These are phyloP conservation scores for Fusarium foetens DNA, from an alignment of 2,329 filamentous ascomycete species.

Conservation along the genomic window DNA sequence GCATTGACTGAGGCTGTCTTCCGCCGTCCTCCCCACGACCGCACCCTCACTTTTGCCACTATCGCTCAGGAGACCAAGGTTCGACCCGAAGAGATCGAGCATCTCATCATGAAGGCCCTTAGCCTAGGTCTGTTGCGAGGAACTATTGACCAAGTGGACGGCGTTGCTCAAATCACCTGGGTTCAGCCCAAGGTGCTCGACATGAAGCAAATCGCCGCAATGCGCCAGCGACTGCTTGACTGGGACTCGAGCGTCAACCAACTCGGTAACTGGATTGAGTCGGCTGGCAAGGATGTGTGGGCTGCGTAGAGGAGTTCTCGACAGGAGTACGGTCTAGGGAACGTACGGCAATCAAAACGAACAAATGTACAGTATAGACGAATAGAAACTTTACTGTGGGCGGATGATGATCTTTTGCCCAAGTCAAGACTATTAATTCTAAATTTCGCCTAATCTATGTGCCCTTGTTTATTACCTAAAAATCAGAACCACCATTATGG, in stretches of 20 bases:
- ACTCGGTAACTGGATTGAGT: conserved; percentile 96
- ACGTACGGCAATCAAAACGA: conserved; percentile 30
- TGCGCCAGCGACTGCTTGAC: conserved; percentile 87
- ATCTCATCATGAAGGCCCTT: conserved; percentile 98
- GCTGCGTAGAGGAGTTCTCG: conserved; percentile 67
- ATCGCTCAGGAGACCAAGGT: conserved; percentile 96
- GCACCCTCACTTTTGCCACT: conserved; percentile 89
- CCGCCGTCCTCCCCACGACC: conserved; percentile 92
- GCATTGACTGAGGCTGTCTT: conserved; percentile 97
- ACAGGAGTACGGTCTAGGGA: background rate
- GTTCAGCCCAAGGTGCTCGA: conserved; percentile 98
- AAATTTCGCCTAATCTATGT: conserved; percentile 17
- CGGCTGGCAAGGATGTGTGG: conserved; percentile 94
- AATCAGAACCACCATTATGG: background rate
- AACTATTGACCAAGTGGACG: conserved; percentile 95
- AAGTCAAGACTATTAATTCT: conserved; percentile 39
- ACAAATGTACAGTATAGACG: conserved; percentile 45
- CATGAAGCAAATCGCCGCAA: conserved; percentile 92
- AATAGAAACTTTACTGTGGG: conserved; percentile 41
- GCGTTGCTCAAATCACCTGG: conserved; percentile 96
- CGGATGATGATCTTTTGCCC: conserved; percentile 33
- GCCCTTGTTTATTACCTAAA: background rate
- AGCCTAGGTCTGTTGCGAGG: conserved; percentile 90
- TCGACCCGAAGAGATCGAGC: conserved; percentile 90
- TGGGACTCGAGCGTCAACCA: conserved; percentile 98